phyloP scores from a whole-genome alignment of 192 early-diverging fungal species.

The Backusella tuberculispora region DNA sequence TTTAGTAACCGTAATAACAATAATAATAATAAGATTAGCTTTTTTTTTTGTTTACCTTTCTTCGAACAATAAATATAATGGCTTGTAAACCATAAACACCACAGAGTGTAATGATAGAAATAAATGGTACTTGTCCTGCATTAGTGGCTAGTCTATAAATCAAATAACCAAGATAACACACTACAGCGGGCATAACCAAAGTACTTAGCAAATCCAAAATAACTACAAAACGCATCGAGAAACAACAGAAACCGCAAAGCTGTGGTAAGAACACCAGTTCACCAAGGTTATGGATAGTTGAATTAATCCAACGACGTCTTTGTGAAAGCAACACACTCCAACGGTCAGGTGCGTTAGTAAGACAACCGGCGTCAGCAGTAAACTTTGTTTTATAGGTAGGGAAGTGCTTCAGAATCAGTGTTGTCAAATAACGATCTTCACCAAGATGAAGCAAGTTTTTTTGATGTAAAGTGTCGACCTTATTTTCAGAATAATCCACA shows the following conservation, averaged over 20 bases:
- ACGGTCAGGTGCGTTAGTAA: conserved; percentile 91
- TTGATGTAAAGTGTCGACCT: conserved; percentile 95
- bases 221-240: conserved; percentile 95
- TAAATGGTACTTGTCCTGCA: conserved; percentile 69
- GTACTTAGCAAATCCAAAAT: conserved; percentile 93
- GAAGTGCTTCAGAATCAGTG: conserved; percentile 94
- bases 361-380: conserved; percentile 87
- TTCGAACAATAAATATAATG: conserved; percentile 74
- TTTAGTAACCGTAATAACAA: not conserved
- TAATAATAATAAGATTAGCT: not conserved
- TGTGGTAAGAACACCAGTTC: conserved; percentile 92
- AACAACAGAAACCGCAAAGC: conserved; percentile 95
- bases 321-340: conserved; percentile 95
- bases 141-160: conserved; percentile 65
- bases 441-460: conserved; percentile 98
- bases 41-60: conserved; percentile 53
- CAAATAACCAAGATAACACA: conserved; percentile 87
- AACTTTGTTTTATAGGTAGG: conserved; percentile 94
- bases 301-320: conserved; percentile 99
- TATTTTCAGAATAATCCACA: conserved; percentile 91
- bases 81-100: conserved; percentile 83
- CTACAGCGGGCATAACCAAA: conserved; percentile 88
- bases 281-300: conserved; percentile 96
- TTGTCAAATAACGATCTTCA: conserved; percentile 97
- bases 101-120: conserved; percentile 84